Evolutionary conservation across 345 rosid genomes (phyloP).

Genomic region (Odontarrhena argentea): DNA sequence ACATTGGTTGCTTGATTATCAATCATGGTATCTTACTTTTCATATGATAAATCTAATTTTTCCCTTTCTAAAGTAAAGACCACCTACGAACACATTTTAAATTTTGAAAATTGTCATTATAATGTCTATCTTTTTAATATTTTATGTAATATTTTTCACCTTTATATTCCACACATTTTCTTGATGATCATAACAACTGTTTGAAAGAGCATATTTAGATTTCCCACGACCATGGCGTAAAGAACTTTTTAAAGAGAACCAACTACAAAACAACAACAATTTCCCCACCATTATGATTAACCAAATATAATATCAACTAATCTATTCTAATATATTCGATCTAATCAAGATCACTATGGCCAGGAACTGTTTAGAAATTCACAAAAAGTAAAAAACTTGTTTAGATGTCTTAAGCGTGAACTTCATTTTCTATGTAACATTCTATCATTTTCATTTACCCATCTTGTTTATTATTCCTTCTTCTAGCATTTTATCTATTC

Average conservation of each 20-base stretch:
- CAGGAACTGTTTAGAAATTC: slow-evolving; percentile 5
- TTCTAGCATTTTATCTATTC: not conserved
- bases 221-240: slow-evolving; percentile 16
- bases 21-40: slow-evolving; percentile 35
- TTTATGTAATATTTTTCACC: slow-evolving; percentile 4
- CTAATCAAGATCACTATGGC: slow-evolving; percentile 23
- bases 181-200: not conserved
- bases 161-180: not conserved
- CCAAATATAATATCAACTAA: slow-evolving; percentile 1
- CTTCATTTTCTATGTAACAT: not conserved
- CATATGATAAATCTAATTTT: slow-evolving; percentile 21
- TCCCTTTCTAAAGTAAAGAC: slow-evolving; percentile 9
- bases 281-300: slow-evolving; percentile 15
- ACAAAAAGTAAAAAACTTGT: not conserved
- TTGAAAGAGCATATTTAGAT: slow-evolving; percentile 16
- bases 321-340: slow-evolving; percentile 27
- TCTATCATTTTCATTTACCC: not conserved
- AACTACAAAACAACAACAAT: slow-evolving; percentile 12
- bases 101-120: not conserved
- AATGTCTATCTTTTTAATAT: not conserved
- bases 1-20: slow-evolving; percentile 33
- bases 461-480: not conserved
- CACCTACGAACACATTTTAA: slow-evolving; percentile 3
- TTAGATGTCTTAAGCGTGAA: not conserved
- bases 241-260: slow-evolving; percentile 24